A percentile compares a stretch with the other conserved stretches of the same genome.
phyloP scores from a whole-genome alignment of 1,284 basidiomycete genomes.

The Cystobasidium sp. region DNA sequence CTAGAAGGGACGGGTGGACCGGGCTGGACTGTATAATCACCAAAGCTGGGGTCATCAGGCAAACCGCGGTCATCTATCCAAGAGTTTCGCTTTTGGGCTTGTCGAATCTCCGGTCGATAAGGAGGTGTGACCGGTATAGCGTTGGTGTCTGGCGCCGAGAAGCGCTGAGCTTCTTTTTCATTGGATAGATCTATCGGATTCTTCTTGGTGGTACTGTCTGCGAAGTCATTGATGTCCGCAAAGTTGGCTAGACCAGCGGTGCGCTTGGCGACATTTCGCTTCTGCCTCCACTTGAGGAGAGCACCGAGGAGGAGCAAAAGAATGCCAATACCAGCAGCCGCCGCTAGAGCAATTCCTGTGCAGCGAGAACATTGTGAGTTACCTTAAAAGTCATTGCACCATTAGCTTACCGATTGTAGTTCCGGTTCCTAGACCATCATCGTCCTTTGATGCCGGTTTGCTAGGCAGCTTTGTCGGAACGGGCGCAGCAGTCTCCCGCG shows the following conservation, averaged over 20 bases:
- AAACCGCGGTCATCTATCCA: background rate
- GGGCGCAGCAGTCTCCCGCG: background rate
- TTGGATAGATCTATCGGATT: constrained; percentile 16
- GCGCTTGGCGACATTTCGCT: constrained; percentile 20
- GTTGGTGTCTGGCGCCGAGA: background rate
- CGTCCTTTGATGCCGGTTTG: constrained; percentile 2
- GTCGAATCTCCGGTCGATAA: constrained; percentile 5
- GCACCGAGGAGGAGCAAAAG: constrained; percentile 14
- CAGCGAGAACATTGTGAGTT: background rate
- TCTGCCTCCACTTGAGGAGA: constrained; percentile 26
- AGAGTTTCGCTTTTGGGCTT: constrained; percentile 4
- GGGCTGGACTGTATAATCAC: background rate
- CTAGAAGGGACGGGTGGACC: background rate
- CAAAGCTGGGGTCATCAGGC: background rate
- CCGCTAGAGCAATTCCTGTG: constrained; percentile 36
- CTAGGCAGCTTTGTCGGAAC: constrained; percentile 11
- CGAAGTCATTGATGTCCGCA: constrained; percentile 36
- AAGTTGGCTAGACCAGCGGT: constrained; percentile 21
- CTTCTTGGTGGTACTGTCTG: constrained; percentile 9
- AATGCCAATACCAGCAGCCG: constrained; percentile 29
- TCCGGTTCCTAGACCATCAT: constrained; percentile 27
- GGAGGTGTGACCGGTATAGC: constrained; percentile 2
- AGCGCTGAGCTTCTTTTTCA: constrained; percentile 13
- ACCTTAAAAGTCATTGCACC: background rate
- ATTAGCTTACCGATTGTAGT: constrained; percentile 29